Evolutionary conservation across 2,329 filamentous ascomycete genomes (phyloP).

Genomic region (Botryotinia globosa): DNA sequence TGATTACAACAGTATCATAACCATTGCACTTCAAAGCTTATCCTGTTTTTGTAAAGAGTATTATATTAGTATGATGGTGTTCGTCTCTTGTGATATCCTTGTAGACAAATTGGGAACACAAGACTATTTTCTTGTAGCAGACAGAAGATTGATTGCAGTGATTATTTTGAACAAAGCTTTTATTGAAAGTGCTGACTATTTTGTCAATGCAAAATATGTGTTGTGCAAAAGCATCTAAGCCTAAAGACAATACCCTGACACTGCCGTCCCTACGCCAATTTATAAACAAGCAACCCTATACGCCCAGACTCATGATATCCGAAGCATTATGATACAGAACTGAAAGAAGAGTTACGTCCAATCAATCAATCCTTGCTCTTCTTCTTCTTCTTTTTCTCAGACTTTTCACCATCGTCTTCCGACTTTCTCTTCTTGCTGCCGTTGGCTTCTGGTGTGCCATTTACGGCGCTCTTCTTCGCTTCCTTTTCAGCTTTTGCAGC

Average conservation of each 20-base stretch:
- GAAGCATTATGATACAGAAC: slow-evolving; percentile 26
- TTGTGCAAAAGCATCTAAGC: slow-evolving; percentile 23
- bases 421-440: slow-evolving; percentile 73
- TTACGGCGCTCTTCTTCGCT: slow-evolving; percentile 58
- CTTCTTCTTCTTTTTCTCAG: slow-evolving; percentile 60
- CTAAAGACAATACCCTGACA: slow-evolving; percentile 20
- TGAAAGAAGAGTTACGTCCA: slow-evolving; percentile 18
- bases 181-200: slow-evolving; percentile 13
- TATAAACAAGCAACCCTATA: slow-evolving; percentile 21
- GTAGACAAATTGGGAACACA: neutral
- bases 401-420: slow-evolving; percentile 56
- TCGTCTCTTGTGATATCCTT: neutral
- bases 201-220: slow-evolving; percentile 17
- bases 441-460: slow-evolving; percentile 41
- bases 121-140: neutral
- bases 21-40: neutral
- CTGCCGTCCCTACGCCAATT: slow-evolving; percentile 19
- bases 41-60: neutral
- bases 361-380: slow-evolving; percentile 38
- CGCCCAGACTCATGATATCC: slow-evolving; percentile 22
- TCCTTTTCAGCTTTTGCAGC: slow-evolving; percentile 74
- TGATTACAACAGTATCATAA: neutral
- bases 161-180: slow-evolving; percentile 13
- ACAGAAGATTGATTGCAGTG: neutral
- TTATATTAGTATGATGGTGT: neutral